These are phyloP conservation scores for Zymoseptoria tritici DNA, from an alignment of 2,329 filamentous ascomycete genomes.

Conservation along the genomic window DNA sequence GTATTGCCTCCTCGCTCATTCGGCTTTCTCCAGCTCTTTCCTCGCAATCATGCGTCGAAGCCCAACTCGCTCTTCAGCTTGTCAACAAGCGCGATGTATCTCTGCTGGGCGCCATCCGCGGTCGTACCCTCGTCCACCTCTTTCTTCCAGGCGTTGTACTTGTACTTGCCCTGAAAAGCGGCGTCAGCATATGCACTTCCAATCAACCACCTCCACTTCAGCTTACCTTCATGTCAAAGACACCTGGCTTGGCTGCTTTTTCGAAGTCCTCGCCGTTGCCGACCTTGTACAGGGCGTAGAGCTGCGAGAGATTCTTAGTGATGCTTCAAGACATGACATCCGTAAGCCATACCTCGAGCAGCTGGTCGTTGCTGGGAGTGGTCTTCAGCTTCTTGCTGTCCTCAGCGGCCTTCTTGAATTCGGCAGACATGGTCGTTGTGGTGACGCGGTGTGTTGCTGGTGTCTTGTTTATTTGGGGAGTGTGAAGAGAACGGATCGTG, in stretches of 20 bases:
- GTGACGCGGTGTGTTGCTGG: background rate
- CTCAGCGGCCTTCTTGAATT: conserved; percentile 71
- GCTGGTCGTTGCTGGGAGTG: conserved; percentile 57
- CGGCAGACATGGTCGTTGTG: conserved; percentile 39
- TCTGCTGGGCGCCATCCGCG: conserved; percentile 61
- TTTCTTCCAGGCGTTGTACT: conserved; percentile 71
- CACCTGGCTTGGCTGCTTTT: conserved; percentile 48
- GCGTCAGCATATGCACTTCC: no score
- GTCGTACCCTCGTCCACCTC: conserved; percentile 56
- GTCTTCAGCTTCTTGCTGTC: conserved; percentile 61
- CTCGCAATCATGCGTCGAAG: conserved; percentile 47
- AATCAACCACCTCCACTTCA: no score
- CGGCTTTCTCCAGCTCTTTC: no score
- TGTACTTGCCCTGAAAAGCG: conserved; percentile 53
- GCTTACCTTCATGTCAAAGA: conserved; percentile 62
- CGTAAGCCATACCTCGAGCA: conserved; percentile 47
- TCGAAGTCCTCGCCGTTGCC: conserved; percentile 33
- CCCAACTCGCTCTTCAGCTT: conserved; percentile 63
- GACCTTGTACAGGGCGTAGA: conserved; percentile 45
- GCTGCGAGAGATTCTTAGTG: conserved; percentile 36
- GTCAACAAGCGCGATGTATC: conserved; percentile 68
- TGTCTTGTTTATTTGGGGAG: background rate
- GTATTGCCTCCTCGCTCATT: background rate
- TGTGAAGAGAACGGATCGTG: background rate
- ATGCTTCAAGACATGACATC: background rate